Evolutionary conservation across 352 stramenopile species (phyloP), one percentile per base, ranked within the genome.

Genomic region (Phytophthora kernoviae): DNA sequence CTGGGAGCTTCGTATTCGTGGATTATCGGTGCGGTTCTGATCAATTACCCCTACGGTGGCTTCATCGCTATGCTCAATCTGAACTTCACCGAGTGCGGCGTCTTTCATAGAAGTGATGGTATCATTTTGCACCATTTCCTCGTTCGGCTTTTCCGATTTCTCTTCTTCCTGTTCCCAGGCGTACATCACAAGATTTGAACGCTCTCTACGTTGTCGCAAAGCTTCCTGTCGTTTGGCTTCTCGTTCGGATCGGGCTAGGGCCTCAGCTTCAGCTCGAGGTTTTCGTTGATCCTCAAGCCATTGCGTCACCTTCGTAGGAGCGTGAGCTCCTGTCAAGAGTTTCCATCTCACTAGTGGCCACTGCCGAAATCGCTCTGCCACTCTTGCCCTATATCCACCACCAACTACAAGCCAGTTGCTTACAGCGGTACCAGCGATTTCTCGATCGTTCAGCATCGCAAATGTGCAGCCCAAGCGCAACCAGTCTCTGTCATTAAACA

Each of bases 311-410:
- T 56, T 73, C 20, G 52, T 42, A 4, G 80, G 80, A 21, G 79
- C 57, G 15, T 39, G 37, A n/a, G 58, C 56, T 6, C 84, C 54
- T 3, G 77, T 81, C 9, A 90, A 70, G 10, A 90, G 40, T 33
- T 81, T 87, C 80, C 80, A 90, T 30, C 80, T 53, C 26, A 77
- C 74, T n/a, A 84, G 50, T 10, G 80, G 78, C 80, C 80, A 90
- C 5, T 36, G 50, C 39, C 66, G 68, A 39, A 74, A 90, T 32
- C 78, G 68, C 24, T 85, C 68, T 1, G 62, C 27, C 14, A 86
- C 72, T 15, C 77, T 67, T 12, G 75, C 65, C 1, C 56, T 39
- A 46, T 90, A 90, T 39, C 61, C 64, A 7, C 62, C 61, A 24
- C 63, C 58, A 3, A 11, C 24, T n/a, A 42, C 54, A 5, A 88